Evolutionary conservation across 179 eudicot genomes (phyloP).

Genomic region (Gypsophila paniculata): DNA sequence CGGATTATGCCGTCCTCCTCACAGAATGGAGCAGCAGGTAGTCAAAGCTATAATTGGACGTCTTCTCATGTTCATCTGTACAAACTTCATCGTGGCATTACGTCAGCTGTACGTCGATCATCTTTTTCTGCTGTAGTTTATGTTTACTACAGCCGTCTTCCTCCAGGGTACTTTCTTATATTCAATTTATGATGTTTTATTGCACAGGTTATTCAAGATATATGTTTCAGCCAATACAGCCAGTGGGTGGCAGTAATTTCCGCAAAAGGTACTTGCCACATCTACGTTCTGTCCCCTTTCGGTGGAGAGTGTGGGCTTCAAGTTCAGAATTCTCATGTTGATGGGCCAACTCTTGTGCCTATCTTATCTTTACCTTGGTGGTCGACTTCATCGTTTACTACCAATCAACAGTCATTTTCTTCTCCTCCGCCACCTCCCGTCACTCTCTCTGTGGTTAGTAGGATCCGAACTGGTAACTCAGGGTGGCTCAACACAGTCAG

Average conservation of each 20-base stretch:
- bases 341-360: conserved; percentile 56
- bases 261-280: conserved; percentile 89
- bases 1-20: conserved; percentile 68
- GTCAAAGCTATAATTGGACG: conserved; percentile 63
- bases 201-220: conserved; percentile 89
- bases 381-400: conserved; percentile 56
- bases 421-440: conserved; percentile 69
- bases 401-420: conserved; percentile 47
- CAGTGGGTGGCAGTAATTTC: conserved; percentile 94
- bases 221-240: conserved; percentile 86
- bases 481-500: conserved; percentile 95
- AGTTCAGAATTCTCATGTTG: conserved; percentile 44
- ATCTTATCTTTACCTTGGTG: conserved; percentile 76
- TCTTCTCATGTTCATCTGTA: conserved; percentile 76
- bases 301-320: conserved; percentile 85
- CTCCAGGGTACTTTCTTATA: not conserved
- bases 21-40: conserved; percentile 61
- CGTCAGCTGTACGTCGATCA: conserved; percentile 68
- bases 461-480: conserved; percentile 77
- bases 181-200: conserved; percentile 16
- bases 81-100: conserved; percentile 93
- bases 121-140: conserved; percentile 1
- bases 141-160: conserved; percentile 8
- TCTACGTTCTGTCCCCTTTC: conserved; percentile 80
- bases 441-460: conserved; percentile 72